Percentiles rank a stretch among this genome's conserved stretches.
These are phyloP conservation scores for Hyaloscypha hepaticicola DNA, from an alignment of 495 filamentous ascomycete genomes.

Conservation along the genomic window DNA sequence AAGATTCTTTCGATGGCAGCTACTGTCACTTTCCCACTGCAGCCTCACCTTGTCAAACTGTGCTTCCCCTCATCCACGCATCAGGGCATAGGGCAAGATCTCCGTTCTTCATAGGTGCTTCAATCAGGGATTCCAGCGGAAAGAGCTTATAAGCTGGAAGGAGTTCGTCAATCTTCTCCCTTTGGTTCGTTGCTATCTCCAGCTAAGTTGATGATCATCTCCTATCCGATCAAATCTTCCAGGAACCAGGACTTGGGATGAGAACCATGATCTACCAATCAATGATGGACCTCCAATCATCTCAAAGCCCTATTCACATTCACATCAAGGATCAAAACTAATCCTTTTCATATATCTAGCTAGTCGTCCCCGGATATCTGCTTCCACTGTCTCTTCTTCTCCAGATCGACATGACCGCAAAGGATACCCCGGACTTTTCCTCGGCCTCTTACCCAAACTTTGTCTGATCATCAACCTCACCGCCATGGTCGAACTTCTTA, in stretches of 20 bases:
- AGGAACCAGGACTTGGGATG: neutral
- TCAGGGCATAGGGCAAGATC: neutral
- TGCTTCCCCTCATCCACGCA: neutral
- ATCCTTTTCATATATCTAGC: neutral
- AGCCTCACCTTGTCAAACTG: neutral
- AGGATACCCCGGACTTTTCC: neutral
- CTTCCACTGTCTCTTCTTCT: neutral
- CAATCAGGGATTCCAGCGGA: neutral
- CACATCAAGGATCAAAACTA: neutral
- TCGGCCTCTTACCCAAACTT: neutral
- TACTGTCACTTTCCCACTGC: neutral
- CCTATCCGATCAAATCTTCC: neutral
- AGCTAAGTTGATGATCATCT: neutral
- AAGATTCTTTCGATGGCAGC: neutral
- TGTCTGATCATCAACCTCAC: neutral
- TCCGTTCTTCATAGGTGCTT: neutral
- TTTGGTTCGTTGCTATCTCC: neutral
- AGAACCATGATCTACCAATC: neutral
- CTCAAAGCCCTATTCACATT: neutral
- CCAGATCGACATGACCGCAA: neutral
- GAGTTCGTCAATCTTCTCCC: neutral
- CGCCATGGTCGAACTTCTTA: neutral
- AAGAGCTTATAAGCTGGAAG: neutral
- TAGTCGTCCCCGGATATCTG: neutral
- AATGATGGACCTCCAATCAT: neutral